phyloP scores from a whole-genome alignment of 495 filamentous ascomycete genomes.

The Amniculicola lignicola region DNA sequence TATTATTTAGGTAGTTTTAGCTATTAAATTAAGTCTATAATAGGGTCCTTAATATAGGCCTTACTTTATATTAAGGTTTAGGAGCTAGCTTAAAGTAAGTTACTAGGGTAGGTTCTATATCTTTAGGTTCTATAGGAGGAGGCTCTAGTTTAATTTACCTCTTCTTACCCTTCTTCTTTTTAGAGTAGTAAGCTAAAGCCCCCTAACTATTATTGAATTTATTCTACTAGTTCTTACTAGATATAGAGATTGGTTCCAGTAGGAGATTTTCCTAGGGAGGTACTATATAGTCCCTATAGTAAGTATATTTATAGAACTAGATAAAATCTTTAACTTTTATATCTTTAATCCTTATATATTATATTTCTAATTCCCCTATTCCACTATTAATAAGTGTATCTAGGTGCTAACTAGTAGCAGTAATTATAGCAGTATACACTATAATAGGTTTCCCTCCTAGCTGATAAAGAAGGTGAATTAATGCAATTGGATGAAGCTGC shows the following conservation, averaged over 20 bases:
- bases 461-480: background rate
- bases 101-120: no score
- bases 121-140: no score
- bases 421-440: background rate
- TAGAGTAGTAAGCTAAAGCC: background rate
- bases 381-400: constrained; percentile 21
- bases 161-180: background rate
- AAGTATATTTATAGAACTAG: constrained; percentile 29
- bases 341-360: constrained; percentile 14
- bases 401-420: background rate
- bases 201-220: background rate
- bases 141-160: background rate
- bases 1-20: constrained; percentile 3
- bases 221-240: background rate
- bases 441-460: background rate
- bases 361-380: constrained; percentile 6
- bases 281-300: constrained; percentile 23
- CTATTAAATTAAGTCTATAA: background rate
- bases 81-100: no score
- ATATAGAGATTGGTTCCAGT: background rate
- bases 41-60: background rate
- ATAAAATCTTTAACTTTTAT: constrained; percentile 24
- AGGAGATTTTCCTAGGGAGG: constrained; percentile 1
- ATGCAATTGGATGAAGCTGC: background rate
- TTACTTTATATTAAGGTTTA: background rate